Evolutionary conservation across 1,284 basidiomycete genomes (phyloP).

Genomic region (Sanghuangporus weigelae): DNA sequence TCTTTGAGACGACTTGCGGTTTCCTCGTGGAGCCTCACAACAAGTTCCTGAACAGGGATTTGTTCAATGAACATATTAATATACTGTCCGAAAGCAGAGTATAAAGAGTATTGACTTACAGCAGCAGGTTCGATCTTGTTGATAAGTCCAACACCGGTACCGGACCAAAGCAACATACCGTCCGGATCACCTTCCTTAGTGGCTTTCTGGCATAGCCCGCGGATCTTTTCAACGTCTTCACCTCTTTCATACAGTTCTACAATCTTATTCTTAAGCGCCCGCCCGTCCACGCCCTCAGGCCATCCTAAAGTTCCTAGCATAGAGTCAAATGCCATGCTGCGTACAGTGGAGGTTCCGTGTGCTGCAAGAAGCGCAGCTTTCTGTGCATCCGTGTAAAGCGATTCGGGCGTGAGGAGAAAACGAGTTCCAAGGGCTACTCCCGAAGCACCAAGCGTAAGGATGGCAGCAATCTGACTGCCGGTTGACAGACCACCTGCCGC

Average conservation of each 20-base stretch:
- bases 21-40: constrained; percentile 43
- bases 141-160: constrained; percentile 59
- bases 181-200: constrained; percentile 38
- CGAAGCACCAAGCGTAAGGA: constrained; percentile 58
- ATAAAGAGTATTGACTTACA: constrained; percentile 33
- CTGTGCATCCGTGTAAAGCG: constrained; percentile 50
- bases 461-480: constrained; percentile 57
- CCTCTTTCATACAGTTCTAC: constrained; percentile 55
- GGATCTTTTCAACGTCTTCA: constrained; percentile 38
- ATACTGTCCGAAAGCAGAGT: background rate
- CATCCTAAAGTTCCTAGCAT: constrained; percentile 56
- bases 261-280: constrained; percentile 51
- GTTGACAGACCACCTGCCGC: constrained; percentile 52
- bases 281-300: constrained; percentile 64
- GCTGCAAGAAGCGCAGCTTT: constrained; percentile 53
- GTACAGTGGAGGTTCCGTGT: constrained; percentile 40
- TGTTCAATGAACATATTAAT: background rate
- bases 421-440: constrained; percentile 69
- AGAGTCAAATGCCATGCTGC: constrained; percentile 63
- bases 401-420: constrained; percentile 64
- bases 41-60: constrained; percentile 36
- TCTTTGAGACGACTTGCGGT: constrained; percentile 33
- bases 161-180: constrained; percentile 64
- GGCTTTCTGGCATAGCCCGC: constrained; percentile 40
- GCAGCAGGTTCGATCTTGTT: constrained; percentile 48